Evolutionary conservation across 164 flowering plant genomes (phyloP).

Genomic region (Aristolochia fimbriata): DNA sequence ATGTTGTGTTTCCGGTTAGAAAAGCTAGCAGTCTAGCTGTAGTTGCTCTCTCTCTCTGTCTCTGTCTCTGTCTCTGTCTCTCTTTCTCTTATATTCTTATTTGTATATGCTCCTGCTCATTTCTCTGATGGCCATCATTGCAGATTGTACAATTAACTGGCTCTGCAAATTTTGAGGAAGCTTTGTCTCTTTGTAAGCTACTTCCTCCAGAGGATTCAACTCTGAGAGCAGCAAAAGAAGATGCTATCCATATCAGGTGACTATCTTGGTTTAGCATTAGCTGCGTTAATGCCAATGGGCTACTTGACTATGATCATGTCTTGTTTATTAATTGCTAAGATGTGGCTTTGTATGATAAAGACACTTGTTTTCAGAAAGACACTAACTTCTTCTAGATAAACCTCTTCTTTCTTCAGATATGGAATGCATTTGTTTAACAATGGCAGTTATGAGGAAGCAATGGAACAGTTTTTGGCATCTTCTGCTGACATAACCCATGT

Average conservation of each 20-base stretch:
- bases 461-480: constrained; percentile 94
- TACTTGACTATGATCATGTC: not conserved
- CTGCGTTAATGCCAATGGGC: not conserved
- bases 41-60: too few species aligned
- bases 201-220: constrained; percentile 96
- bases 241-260: constrained; percentile 84
- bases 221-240: constrained; percentile 90
- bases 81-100: too few species aligned
- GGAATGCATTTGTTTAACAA: constrained; percentile 87
- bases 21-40: too few species aligned
- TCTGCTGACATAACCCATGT: constrained; percentile 89
- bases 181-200: constrained; percentile 84
- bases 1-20: too few species aligned
- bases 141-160: constrained; percentile 98
- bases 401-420: constrained; percentile 38
- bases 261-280: not conserved
- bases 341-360: too few species aligned
- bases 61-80: too few species aligned
- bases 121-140: constrained; percentile 6
- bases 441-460: constrained; percentile 93
- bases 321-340: not conserved
- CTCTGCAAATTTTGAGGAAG: constrained; percentile 96
- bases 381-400: too few species aligned
- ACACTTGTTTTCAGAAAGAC: too few species aligned
- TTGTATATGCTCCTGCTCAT: not conserved